phyloP scores from a whole-genome alignment of 768 basidiomycete species.

The Suillus discolor region DNA sequence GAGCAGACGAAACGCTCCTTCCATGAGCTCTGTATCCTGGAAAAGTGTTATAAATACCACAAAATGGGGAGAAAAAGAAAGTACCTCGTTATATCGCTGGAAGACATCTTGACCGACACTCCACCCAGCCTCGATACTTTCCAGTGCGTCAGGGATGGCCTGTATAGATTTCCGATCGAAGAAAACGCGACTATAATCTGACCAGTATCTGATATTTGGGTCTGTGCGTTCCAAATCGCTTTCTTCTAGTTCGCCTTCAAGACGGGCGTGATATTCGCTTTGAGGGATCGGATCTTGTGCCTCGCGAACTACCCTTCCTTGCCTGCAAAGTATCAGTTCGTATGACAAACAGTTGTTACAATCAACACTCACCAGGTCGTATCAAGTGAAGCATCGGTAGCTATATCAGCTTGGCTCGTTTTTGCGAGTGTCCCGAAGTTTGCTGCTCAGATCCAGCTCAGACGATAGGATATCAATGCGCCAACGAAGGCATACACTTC shows the following conservation, averaged over 20 bases:
- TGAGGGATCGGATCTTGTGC: constrained; percentile 53
- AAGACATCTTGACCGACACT: constrained; percentile 52
- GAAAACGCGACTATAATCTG: constrained; percentile 53
- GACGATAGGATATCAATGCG: constrained; percentile 2
- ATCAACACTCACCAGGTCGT: constrained; percentile 22
- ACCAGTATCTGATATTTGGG: constrained; percentile 47
- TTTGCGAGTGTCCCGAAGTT: constrained; percentile 65
- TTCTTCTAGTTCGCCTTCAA: constrained; percentile 30
- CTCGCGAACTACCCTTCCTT: constrained; percentile 49
- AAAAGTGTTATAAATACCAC: constrained; percentile 6
- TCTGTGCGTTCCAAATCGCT: constrained; percentile 15
- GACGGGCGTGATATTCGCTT: constrained; percentile 55
- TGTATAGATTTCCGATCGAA: constrained; percentile 70
- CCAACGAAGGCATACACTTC: constrained; percentile 47
- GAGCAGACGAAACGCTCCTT: constrained; percentile 63
- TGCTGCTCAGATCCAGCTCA: constrained; percentile 39
- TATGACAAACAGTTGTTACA: background rate
- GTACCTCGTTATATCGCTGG: constrained; percentile 55
- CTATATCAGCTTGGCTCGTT: constrained; percentile 27
- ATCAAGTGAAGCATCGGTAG: constrained; percentile 29
- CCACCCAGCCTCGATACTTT: constrained; percentile 60
- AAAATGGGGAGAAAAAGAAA: constrained; percentile 13
- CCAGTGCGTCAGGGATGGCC: constrained; percentile 57
- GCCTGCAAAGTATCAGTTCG: constrained; percentile 38
- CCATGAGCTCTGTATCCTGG: constrained; percentile 69